Evolutionary conservation across 352 stramenopile genomes (phyloP).

Genomic region (Phytophthora agathidicida): DNA sequence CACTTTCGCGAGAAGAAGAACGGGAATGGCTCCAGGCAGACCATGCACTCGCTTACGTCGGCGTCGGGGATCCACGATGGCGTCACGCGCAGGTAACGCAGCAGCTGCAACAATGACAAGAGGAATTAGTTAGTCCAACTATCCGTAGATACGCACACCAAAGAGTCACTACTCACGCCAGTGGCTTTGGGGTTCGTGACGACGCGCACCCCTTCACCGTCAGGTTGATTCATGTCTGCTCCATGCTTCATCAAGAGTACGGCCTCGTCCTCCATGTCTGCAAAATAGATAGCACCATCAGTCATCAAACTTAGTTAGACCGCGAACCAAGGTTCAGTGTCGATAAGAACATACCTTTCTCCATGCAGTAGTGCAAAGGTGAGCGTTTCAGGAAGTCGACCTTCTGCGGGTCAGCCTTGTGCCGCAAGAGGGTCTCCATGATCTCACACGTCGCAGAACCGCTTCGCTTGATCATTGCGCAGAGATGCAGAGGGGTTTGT

Average conservation of each 20-base stretch:
- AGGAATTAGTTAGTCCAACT: conserved; percentile 3
- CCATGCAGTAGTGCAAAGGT: conserved; percentile 75
- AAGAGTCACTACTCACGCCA: conserved; percentile 42
- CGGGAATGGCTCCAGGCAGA: conserved; percentile 72
- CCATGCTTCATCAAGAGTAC: conserved; percentile 67
- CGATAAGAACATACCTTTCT: conserved; percentile 79
- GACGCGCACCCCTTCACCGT: conserved; percentile 62
- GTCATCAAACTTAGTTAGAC: conserved; percentile 5
- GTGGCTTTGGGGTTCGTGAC: conserved; percentile 63
- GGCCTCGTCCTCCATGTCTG: conserved; percentile 70
- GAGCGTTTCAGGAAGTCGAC: conserved; percentile 79
- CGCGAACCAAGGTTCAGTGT: too few relatives aligned
- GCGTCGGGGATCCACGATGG: conserved; percentile 70
- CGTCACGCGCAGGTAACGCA: conserved; percentile 60
- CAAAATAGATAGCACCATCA: neutral
- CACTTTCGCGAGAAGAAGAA: conserved; percentile 78
- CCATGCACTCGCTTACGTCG: conserved; percentile 68
- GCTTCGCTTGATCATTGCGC: conserved; percentile 68
- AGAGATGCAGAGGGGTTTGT: conserved; percentile 78
- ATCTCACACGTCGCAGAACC: conserved; percentile 48
- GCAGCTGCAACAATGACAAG: conserved; percentile 38
- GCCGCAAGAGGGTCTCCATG: conserved; percentile 66
- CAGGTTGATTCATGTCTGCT: conserved; percentile 73
- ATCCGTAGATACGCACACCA: neutral
- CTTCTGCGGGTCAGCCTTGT: conserved; percentile 57